phyloP scores from a whole-genome alignment of 1,284 basidiomycete species.

The Lignosus rhinocerotis region DNA sequence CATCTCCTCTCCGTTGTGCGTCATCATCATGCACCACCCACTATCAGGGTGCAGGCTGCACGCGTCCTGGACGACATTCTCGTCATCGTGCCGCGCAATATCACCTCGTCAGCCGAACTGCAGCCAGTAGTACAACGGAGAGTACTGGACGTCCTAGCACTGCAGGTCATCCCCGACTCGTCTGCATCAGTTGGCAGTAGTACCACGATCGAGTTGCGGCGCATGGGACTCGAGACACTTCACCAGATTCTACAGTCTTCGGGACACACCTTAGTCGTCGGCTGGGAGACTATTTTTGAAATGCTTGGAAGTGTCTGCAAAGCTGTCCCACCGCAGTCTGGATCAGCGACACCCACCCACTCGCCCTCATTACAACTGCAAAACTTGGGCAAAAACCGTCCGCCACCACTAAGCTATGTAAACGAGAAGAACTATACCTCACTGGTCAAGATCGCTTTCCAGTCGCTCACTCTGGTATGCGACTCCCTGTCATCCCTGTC shows the following conservation, averaged over 20 bases:
- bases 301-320: constrained; percentile 85
- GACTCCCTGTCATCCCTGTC: constrained; percentile 87
- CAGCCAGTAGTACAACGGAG: constrained; percentile 77
- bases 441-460: constrained; percentile 88
- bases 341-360: constrained; percentile 37
- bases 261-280: constrained; percentile 86
- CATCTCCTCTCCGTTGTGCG: constrained; percentile 80
- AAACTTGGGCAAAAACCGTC: constrained; percentile 38
- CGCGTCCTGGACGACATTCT: constrained; percentile 84
- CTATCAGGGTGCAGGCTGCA: constrained; percentile 86
- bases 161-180: constrained; percentile 71
- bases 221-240: constrained; percentile 86
- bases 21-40: constrained; percentile 66
- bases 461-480: constrained; percentile 91
- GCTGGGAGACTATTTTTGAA: constrained; percentile 92
- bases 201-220: constrained; percentile 75
- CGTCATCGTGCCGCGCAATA: constrained; percentile 66
- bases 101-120: constrained; percentile 59
- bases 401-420: constrained; percentile 53
- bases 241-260: constrained; percentile 89
- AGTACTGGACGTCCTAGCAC: constrained; percentile 79
- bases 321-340: constrained; percentile 38
- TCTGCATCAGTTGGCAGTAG: constrained; percentile 39
- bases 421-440: constrained; percentile 65
- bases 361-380: constrained; percentile 27